Percentiles rank a stretch among this genome's conserved stretches.
Evolutionary conservation across 768 basidiomycete species (phyloP).

Genomic region (Boletus reticulatus): DNA sequence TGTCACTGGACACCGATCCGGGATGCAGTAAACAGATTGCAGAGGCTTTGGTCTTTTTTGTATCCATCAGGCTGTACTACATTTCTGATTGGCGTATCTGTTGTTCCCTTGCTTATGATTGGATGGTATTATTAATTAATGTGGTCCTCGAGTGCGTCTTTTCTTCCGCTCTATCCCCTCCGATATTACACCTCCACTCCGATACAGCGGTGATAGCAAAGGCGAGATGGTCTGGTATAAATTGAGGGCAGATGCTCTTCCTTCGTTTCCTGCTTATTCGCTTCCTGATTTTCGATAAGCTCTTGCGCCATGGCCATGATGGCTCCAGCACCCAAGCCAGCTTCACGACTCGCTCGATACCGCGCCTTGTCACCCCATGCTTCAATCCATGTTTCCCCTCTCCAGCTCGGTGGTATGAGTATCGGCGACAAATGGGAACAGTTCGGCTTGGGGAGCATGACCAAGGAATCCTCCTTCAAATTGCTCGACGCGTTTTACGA

Average conservation of each 20-base stretch:
- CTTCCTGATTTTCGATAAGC: neutral
- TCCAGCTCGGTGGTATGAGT: constrained; percentile 44
- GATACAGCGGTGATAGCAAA: neutral
- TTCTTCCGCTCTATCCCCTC: neutral
- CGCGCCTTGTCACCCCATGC: constrained; percentile 35
- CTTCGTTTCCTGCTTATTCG: neutral
- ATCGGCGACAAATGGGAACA: constrained; percentile 40
- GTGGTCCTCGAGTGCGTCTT: no score
- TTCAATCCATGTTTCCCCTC: constrained; percentile 41
- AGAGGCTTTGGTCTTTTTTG: neutral
- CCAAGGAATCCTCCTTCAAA: constrained; percentile 43
- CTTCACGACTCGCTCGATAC: constrained; percentile 31
- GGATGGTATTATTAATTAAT: no score
- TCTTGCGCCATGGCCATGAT: neutral
- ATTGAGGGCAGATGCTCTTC: neutral
- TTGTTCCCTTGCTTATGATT: no score
- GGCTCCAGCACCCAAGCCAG: neutral
- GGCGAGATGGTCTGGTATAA: neutral
- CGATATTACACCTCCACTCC: neutral
- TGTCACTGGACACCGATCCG: neutral
- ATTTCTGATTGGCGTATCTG: no score
- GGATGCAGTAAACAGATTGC: constrained; percentile 13
- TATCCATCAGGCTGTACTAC: no score
- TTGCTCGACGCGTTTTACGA: constrained; percentile 44
- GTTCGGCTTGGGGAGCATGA: constrained; percentile 36